phyloP scores from a whole-genome alignment of 129 eudicot genomes.

The Kitagawia praeruptora region DNA sequence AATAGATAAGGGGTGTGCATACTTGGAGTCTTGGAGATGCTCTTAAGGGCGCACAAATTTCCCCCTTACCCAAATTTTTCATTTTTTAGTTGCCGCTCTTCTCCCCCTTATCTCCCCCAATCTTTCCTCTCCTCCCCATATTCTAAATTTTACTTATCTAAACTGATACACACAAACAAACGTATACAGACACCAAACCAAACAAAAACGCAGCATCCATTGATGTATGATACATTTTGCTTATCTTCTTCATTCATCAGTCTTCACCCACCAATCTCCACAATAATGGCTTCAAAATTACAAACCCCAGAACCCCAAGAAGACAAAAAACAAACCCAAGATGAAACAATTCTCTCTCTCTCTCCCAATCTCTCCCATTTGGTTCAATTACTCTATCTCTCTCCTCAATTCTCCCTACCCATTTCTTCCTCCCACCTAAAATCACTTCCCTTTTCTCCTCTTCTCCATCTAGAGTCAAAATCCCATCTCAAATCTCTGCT shows the following conservation, averaged over 20 bases:
- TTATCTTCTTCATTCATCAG: constrained; percentile 21
- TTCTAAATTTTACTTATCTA: no score
- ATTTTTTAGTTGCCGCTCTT: no score
- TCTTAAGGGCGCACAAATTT: no score
- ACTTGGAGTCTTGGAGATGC: no score
- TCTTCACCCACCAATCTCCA: background rate
- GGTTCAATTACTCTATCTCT: constrained; percentile 76
- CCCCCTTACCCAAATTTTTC: no score
- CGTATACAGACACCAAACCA: background rate
- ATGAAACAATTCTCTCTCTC: constrained; percentile 15
- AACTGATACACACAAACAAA: no score
- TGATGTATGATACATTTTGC: background rate
- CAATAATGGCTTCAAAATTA: constrained; percentile 34
- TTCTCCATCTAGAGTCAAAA: constrained; percentile 27
- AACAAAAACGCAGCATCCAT: background rate
- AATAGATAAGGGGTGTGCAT: no score
- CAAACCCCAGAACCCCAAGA: constrained; percentile 32
- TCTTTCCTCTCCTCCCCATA: no score
- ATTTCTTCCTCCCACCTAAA: constrained; percentile 34
- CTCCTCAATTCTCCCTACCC: constrained; percentile 50
- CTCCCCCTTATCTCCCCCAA: no score
- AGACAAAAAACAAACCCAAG: constrained; percentile 12
- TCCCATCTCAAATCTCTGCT: constrained; percentile 49
- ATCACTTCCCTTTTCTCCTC: no score
- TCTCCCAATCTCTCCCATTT: constrained; percentile 19